Conservation (phyloP, 192 early-diverging fungal genomes). For the Phlyctochytrium planicorne region DNA sequence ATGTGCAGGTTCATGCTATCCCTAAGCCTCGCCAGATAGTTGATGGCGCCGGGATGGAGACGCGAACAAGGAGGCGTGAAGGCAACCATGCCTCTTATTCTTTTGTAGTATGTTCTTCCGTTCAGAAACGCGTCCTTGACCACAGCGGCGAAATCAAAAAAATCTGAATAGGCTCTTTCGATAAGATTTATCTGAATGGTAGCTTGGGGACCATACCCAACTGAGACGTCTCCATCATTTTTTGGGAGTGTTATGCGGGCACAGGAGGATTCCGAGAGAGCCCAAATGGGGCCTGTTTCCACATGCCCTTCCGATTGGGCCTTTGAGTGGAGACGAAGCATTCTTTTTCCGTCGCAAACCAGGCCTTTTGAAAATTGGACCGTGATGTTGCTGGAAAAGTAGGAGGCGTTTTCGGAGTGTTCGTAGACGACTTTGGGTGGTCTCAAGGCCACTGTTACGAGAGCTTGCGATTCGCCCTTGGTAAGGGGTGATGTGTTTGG, state of each 20-base stretch:
- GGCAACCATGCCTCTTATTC: not conserved
- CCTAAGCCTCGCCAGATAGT: conserved; percentile 1
- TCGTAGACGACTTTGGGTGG: not conserved
- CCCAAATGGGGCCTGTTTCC: too few relatives aligned
- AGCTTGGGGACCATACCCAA: not conserved
- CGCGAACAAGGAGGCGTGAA: conserved; percentile 1
- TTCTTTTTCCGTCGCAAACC: not conserved
- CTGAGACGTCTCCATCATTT: not conserved
- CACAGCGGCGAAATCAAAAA: not conserved
- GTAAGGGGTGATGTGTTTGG: not conserved
- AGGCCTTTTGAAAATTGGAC: not conserved
- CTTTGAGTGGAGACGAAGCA: too few relatives aligned
- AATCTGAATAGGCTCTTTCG: not conserved
- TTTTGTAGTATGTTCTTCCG: not conserved
- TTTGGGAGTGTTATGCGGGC: not conserved
- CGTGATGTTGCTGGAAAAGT: not conserved
- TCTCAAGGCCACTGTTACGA: not conserved
- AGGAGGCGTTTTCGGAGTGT: not conserved
- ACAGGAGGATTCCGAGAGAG: not conserved
- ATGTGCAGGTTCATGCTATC: not conserved
- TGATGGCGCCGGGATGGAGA: not conserved
- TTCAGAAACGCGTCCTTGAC: not conserved
- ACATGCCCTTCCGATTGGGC: too few relatives aligned
- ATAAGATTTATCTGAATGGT: not conserved
- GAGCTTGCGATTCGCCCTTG: not conserved